phyloP scores from a whole-genome alignment of 2,329 filamentous ascomycete species.

The Colletotrichum spaethianum region DNA sequence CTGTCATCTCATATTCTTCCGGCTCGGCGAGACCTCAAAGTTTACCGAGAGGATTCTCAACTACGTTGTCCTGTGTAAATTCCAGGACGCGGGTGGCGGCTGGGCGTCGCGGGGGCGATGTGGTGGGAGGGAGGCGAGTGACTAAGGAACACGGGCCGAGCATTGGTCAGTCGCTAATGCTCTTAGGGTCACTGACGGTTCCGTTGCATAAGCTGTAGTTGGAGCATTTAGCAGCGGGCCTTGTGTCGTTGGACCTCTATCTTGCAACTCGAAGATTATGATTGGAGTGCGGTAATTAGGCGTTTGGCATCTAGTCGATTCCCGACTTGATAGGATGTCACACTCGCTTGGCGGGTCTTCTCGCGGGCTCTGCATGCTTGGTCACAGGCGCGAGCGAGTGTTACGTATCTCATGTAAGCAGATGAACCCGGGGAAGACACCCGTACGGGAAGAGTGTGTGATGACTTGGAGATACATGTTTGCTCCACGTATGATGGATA shows the following conservation, averaged over 20 bases:
- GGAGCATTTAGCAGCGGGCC: background rate
- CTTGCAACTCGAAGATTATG: background rate
- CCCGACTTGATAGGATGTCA: background rate
- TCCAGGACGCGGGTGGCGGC: conserved; percentile 25
- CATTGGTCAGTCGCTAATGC: conserved; percentile 3
- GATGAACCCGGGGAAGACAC: conserved; percentile 21
- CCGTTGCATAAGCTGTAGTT: conserved; percentile 14
- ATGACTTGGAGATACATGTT: conserved; percentile 10
- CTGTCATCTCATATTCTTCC: conserved; percentile 1
- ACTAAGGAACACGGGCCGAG: conserved; percentile 25
- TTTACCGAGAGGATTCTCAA: background rate
- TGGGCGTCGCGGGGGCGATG: conserved; percentile 6
- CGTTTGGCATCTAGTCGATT: background rate
- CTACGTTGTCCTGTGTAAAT: conserved; percentile 16
- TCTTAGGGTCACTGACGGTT: background rate
- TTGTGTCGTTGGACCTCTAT: background rate
- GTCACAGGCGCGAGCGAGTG: conserved; percentile 1
- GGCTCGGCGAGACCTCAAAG: background rate
- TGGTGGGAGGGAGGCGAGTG: conserved; percentile 6
- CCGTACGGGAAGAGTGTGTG: background rate
- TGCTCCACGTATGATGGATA: conserved; percentile 11
- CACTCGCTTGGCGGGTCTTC: background rate
- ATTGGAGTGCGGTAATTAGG: background rate
- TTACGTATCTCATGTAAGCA: background rate
- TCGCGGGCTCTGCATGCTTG: conserved; percentile 23